Conservation (phyloP, 805 yeast genomes). For the Starmerella sirachaensis region DNA sequence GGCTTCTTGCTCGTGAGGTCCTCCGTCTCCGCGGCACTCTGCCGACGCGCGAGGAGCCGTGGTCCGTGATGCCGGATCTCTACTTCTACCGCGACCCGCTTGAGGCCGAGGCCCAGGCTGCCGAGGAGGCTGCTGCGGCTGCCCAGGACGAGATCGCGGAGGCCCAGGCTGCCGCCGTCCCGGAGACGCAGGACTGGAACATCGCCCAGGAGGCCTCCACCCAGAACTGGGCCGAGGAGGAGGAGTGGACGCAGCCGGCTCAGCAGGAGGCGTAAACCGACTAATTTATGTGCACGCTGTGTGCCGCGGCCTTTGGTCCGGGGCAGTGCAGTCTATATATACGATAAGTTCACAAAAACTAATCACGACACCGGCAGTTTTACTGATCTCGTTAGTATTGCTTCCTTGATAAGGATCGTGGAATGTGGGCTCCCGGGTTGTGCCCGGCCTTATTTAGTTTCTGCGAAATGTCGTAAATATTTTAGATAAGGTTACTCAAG, state of each 20-base stretch:
- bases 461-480: too few species aligned
- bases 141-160: conserved; percentile 53
- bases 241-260: conserved; percentile 25
- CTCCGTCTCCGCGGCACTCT: conserved; percentile 96
- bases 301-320: conserved; percentile 5
- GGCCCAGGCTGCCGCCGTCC: conserved; percentile 17
- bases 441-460: too few species aligned
- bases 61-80: conserved; percentile 99
- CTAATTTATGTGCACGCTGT: conserved; percentile 12
- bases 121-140: conserved; percentile 54
- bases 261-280: conserved; percentile 17
- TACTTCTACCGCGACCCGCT: conserved; percentile 99
- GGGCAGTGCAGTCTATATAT: too few species aligned
- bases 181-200: conserved; percentile 35
- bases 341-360: too few species aligned
- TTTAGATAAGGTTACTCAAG: too few species aligned
- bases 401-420: too few species aligned
- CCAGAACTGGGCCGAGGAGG: conserved; percentile 36
- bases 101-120: conserved; percentile 78
- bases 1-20: conserved; percentile 98
- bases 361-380: too few species aligned
- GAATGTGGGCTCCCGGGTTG: too few species aligned
- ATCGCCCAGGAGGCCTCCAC: conserved; percentile 36
- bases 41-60: conserved; percentile 90
- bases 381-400: too few species aligned